These are phyloP conservation scores for Cenchrus purpureus DNA, from an alignment of 176 grass and related monocot genomes.

Conservation along the genomic window DNA sequence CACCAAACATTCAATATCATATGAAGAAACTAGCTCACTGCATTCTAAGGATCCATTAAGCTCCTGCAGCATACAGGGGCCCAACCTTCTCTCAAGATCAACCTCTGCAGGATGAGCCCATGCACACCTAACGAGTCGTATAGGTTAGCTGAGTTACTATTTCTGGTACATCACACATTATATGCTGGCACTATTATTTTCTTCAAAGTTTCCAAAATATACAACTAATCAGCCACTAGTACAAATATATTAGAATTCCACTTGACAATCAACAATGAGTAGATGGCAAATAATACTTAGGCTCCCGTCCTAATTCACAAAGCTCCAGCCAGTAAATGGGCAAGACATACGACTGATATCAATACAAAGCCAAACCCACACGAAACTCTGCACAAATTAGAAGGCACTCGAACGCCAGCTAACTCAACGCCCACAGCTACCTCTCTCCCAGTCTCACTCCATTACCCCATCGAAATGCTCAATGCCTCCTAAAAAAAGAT, in stretches of 20 bases:
- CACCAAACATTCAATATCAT: not conserved
- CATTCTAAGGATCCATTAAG: not conserved
- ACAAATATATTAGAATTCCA: not conserved
- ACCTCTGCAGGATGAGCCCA: not conserved
- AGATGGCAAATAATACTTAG: not conserved
- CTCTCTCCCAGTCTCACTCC: not conserved
- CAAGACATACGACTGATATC: not conserved
- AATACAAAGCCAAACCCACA: not conserved
- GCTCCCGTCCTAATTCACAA: not conserved
- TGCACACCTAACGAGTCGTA: not conserved
- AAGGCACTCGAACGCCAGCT: not conserved
- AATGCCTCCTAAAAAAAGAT: not conserved
- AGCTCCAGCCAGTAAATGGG: not conserved
- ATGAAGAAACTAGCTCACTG: not conserved
- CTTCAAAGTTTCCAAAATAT: not conserved
- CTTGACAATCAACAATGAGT: not conserved
- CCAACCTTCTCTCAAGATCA: not conserved
- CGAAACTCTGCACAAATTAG: not conserved
- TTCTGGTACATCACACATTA: not conserved
- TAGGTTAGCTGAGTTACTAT: not conserved
- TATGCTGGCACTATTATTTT: not conserved
- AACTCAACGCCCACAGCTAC: not conserved
- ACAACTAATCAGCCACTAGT: not conserved
- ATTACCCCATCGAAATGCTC: conserved; percentile 16
- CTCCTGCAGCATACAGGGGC: not conserved